These are phyloP conservation scores for Neospora caninum DNA, from an alignment of 169 alveolate genomes.

Conservation along the genomic window DNA sequence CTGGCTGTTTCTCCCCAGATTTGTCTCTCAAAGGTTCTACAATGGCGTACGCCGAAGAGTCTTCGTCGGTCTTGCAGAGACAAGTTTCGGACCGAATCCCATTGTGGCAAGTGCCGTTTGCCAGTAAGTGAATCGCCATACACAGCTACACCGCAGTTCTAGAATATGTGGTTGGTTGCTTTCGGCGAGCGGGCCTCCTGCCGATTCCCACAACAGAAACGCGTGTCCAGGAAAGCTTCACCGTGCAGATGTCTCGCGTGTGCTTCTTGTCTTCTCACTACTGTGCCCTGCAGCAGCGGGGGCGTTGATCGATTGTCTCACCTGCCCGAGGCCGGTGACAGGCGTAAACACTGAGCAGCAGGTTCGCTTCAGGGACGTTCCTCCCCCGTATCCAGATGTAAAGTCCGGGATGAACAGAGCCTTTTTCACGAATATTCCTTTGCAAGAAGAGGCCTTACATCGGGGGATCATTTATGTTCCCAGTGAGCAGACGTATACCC, in stretches of 20 bases:
- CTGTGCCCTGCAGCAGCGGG: conserved; percentile 11
- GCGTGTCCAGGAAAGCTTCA: not conserved
- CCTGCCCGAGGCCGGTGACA: not conserved
- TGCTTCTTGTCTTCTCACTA: not conserved
- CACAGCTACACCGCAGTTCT: not conserved
- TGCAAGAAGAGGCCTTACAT: not conserved
- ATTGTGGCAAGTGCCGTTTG: conserved; percentile 23
- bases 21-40: no score
- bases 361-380: not conserved
- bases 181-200: no score
- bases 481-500: not conserved
- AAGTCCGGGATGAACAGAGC: not conserved
- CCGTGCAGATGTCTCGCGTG: not conserved
- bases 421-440: conserved; percentile 8
- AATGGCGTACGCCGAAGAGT: not conserved
- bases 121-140: not conserved
- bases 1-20: not conserved
- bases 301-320: conserved; percentile 20
- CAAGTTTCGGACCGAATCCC: not conserved
- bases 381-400: not conserved
- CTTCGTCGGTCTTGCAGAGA: not conserved
- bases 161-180: no score
- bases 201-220: no score
- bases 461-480: conserved; percentile 11
- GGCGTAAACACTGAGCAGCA: not conserved